Conservation (phyloP, 805 yeast genomes). For the Yamadazyma tumulicola region DNA sequence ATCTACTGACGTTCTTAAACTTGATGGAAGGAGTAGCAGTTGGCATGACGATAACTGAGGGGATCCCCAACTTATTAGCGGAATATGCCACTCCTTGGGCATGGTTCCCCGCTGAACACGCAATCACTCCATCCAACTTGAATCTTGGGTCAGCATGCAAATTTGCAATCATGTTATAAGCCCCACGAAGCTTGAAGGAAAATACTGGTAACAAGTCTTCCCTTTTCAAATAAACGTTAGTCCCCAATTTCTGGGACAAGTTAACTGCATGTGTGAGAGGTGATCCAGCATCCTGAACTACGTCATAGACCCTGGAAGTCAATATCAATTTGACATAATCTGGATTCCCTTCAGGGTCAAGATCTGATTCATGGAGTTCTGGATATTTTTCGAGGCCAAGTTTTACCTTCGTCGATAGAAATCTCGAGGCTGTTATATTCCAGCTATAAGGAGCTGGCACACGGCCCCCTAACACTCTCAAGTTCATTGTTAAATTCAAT, state of each 20-base stretch:
- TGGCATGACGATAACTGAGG: constrained; percentile 98
- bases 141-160: constrained; percentile 54
- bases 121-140: constrained; percentile 83
- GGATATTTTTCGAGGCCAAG: constrained; percentile 34
- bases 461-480: too few relatives aligned
- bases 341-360: constrained; percentile 63
- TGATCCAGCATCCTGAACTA: constrained; percentile 71
- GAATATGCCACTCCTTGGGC: constrained; percentile 98
- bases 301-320: constrained; percentile 93
- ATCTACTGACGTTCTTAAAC: constrained; percentile 82
- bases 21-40: constrained; percentile 94
- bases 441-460: too few relatives aligned
- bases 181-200: constrained; percentile 95
- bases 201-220: constrained; percentile 95
- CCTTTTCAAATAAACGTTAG: constrained; percentile 77
- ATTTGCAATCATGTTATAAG: constrained; percentile 94
- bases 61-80: constrained; percentile 78
- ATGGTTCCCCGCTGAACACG: constrained; percentile 98
- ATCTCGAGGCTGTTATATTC: too few relatives aligned
- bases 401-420: background rate
- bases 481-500: too few relatives aligned
- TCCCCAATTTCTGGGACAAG: constrained; percentile 68
- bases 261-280: constrained; percentile 77
- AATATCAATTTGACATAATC: constrained; percentile 88
- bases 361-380: constrained; percentile 48